Conservation (phyloP, 139 green algal genomes). For the Picochlorum sp. region DNA sequence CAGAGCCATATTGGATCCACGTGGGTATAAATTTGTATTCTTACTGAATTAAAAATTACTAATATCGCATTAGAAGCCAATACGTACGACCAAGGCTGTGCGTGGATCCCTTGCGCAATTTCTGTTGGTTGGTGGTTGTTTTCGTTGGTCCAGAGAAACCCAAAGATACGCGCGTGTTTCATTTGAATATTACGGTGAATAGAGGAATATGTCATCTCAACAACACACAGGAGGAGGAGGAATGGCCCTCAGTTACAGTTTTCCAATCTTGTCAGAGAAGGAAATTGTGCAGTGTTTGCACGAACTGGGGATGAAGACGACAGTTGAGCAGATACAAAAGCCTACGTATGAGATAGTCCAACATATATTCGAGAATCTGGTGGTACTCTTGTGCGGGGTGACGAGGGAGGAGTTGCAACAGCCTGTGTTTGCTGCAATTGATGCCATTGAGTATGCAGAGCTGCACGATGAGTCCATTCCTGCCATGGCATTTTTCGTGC, state of each 20-base stretch:
- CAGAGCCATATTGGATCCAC: no score
- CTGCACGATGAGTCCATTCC: conserved; percentile 88
- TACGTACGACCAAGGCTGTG: no score
- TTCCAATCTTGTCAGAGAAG: conserved; percentile 60
- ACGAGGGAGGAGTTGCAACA: conserved; percentile 78
- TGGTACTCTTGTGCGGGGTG: conserved; percentile 64
- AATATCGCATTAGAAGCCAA: no score
- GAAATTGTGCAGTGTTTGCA: conserved; percentile 74
- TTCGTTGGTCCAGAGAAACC: no score
- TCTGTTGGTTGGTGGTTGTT: no score
- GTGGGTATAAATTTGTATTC: no score
- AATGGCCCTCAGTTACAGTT: conserved; percentile 59
- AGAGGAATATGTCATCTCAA: not conserved
- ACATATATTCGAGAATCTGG: conserved; percentile 63
- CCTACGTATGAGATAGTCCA: conserved; percentile 68
- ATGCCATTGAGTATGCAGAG: conserved; percentile 83
- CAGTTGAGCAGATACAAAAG: conserved; percentile 61
- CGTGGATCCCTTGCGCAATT: no score
- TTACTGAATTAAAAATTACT: no score
- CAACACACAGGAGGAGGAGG: not conserved
- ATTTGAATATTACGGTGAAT: no score
- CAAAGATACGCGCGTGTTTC: no score
- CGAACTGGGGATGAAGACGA: conserved; percentile 69
- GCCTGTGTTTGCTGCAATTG: conserved; percentile 74
- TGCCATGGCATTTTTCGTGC: conserved; percentile 58